Percentiles rank a stretch among this genome's conserved stretches.
Evolutionary conservation across 2,329 filamentous ascomycete genomes (phyloP).

Genomic region (Talaromyces pinophilus): DNA sequence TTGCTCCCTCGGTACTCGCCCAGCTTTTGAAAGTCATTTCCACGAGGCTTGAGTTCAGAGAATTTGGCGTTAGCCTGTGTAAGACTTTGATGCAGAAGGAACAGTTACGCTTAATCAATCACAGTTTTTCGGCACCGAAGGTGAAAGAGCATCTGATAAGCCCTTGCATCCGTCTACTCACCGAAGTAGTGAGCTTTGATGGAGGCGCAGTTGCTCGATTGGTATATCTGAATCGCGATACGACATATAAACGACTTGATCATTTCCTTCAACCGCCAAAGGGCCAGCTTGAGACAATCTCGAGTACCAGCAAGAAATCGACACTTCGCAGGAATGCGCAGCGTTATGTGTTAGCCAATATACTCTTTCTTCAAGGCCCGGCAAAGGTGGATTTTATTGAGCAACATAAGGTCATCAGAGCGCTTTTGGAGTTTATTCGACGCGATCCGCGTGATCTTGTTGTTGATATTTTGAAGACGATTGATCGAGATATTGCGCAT

Average conservation of each 20-base stretch:
- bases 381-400: constrained; percentile 81
- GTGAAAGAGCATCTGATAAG: constrained; percentile 86
- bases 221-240: constrained; percentile 75
- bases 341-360: constrained; percentile 73
- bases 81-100: constrained; percentile 78
- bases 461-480: constrained; percentile 68
- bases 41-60: constrained; percentile 68
- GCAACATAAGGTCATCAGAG: constrained; percentile 67
- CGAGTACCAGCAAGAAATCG: constrained; percentile 68
- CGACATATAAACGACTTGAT: constrained; percentile 76
- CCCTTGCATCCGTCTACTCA: constrained; percentile 80
- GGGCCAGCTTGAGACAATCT: constrained; percentile 52
- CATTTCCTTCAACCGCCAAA: constrained; percentile 75
- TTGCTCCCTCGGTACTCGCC: constrained; percentile 76
- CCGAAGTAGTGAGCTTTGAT: constrained; percentile 82
- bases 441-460: constrained; percentile 76
- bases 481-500: constrained; percentile 71
- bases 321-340: constrained; percentile 82
- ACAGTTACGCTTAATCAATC: constrained; percentile 77
- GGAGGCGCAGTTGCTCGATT: constrained; percentile 76
- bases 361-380: constrained; percentile 74
- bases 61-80: constrained; percentile 75
- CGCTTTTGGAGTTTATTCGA: constrained; percentile 73
- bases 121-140: constrained; percentile 76
- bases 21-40: constrained; percentile 79